Evolutionary conservation across 371 early-diverging fungal genomes (phyloP).

Genomic region (Circinella umbellata): DNA sequence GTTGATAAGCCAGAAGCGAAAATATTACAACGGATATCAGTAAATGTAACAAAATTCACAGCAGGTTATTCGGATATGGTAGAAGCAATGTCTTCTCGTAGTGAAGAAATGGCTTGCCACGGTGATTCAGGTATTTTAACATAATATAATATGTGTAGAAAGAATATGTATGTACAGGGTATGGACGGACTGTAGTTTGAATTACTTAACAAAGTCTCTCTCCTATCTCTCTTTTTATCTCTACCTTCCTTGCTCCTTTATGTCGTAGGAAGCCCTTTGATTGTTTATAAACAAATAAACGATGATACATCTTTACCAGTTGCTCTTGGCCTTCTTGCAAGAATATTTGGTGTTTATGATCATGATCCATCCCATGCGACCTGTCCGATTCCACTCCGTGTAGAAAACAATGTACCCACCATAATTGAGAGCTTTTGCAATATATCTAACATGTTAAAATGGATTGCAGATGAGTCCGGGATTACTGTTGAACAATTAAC

Average conservation of each 20-base stretch:
- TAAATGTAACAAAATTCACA: conserved; percentile 31
- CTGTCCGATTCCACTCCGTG: conserved; percentile 31
- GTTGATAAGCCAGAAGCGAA: conserved; percentile 24
- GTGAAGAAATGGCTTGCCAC: conserved; percentile 39
- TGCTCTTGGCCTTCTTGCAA: conserved; percentile 34
- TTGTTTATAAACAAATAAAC: conserved; percentile 19
- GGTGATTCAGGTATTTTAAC: conserved; percentile 42
- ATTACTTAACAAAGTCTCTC: neutral
- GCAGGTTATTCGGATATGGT: conserved; percentile 21
- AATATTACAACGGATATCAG: conserved; percentile 24
- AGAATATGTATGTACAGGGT: no score
- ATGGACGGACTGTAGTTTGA: no score
- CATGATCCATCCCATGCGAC: conserved; percentile 23
- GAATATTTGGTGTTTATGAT: conserved; percentile 50
- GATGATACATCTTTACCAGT: conserved; percentile 22
- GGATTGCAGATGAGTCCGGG: conserved; percentile 22
- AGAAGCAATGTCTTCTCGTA: conserved; percentile 29
- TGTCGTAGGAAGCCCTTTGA: conserved; percentile 23
- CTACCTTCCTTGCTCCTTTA: neutral
- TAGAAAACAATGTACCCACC: conserved; percentile 6
- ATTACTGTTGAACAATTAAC: conserved; percentile 16
- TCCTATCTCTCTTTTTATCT: no score
- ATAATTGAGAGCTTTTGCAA: conserved; percentile 26
- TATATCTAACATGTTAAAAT: conserved; percentile 17
- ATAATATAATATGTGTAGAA: no score